Evolutionary conservation across 225 moss, liverwort and hornwort species (phyloP), one percentile per base, ranked within the genome.

Genomic region (Polytrichum formosum): DNA sequence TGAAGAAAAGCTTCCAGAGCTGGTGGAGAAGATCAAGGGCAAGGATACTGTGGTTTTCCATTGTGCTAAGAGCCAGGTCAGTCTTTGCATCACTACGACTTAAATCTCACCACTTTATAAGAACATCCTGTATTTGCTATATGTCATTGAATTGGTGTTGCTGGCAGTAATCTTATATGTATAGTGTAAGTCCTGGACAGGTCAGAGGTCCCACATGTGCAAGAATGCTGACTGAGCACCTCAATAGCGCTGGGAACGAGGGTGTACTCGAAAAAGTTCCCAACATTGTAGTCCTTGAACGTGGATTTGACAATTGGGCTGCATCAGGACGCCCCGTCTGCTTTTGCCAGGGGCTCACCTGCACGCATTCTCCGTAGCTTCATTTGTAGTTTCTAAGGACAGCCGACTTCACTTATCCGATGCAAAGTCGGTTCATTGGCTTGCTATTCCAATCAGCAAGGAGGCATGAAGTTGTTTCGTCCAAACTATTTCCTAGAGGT

Each of bases 261-360:
- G 80, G 69, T 21, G 82, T 73, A 58, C 75, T 80, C 25, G 77
- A 74, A 13, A 90, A 83, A 70, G 60, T 73, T 23, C 91, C 91
- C 7, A 91, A 86, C 65, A 69, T 97, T 61, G 77, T 84, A 61
- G 90, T 94, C 28, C 77, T 92, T 30, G 90, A 88, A 78, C 80
- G 78, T 63, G 94, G 92, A 55, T 94, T 93, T 67, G 87, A 91
- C 74, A 91, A 90, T 20, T 97, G 97, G 97, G 89, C 88, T 31
- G 83, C 82, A 62, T 79, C 89, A 73, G 94, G 91, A 37, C 80
- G 75, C 64, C 92, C 90, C 8, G 71, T 94, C 56, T 97, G 97
- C 88, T 70, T 82, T 67, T 97, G 94, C 86, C 76, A 85, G 74
- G 88, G 88, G 60, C 68, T 78, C 64, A 74, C 81, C 37, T 87